Conservation (phyloP, 2,329 filamentous ascomycete species). For the Sphaceloma murrayae region DNA sequence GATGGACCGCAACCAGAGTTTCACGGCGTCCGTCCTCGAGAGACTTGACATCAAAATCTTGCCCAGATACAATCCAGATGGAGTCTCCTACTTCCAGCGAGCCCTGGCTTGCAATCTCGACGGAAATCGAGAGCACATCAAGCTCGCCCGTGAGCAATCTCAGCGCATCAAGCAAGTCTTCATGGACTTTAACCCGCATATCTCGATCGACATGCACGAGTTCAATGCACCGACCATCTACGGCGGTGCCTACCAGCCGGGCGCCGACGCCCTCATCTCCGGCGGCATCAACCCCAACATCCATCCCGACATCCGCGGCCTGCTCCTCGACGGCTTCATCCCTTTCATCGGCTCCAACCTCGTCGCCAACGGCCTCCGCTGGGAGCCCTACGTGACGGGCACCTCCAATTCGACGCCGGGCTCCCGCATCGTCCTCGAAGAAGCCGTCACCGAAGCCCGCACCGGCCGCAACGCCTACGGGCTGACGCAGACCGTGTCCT, state of each 20-base stretch:
- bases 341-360: slow-evolving; percentile 24
- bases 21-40: slow-evolving; percentile 27
- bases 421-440: slow-evolving; percentile 19
- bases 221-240: slow-evolving; percentile 25
- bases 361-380: slow-evolving; percentile 26
- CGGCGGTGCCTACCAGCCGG: slow-evolving; percentile 26
- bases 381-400: slow-evolving; percentile 30
- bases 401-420: slow-evolving; percentile 17
- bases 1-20: slow-evolving; percentile 28
- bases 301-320: slow-evolving; percentile 26
- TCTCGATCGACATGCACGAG: slow-evolving; percentile 31
- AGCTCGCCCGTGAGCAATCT: slow-evolving; percentile 26
- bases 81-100: slow-evolving; percentile 23
- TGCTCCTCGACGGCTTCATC: slow-evolving; percentile 27
- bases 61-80: slow-evolving; percentile 20
- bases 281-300: slow-evolving; percentile 22
- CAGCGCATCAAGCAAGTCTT: slow-evolving; percentile 27
- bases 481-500: slow-evolving; percentile 19
- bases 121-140: slow-evolving; percentile 22
- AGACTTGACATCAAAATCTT: slow-evolving; percentile 19
- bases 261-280: slow-evolving; percentile 27
- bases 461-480: slow-evolving; percentile 21
- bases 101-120: slow-evolving; percentile 23
- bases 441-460: slow-evolving; percentile 19
- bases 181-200: slow-evolving; percentile 26